Evolutionary conservation across 306 rosid species (phyloP), one percentile per base, ranked within the genome.

Genomic region (Corylus heterophylla): DNA sequence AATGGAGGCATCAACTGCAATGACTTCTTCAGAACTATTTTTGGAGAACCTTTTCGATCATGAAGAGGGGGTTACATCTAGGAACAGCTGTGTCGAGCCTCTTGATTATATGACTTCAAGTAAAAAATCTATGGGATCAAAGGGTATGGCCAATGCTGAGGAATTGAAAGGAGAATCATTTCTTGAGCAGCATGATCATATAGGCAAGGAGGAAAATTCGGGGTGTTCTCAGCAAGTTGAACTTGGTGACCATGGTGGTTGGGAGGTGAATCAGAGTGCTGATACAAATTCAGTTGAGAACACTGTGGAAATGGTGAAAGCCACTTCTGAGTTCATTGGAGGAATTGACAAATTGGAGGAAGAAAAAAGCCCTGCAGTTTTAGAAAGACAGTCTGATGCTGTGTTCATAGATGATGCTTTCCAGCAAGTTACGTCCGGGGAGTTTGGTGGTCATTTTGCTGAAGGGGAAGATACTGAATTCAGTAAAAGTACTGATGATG

Each of bases 341-440:
- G 58, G 58, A 18, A 12, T 54, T 54, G 20, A 18, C 58, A 54
- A 14, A 14, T 54, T 80, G 44, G 72, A 81, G 78, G 27, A 35
- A 56, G 22, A n/a, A 74, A 44, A 20, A 74, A 56, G n/a, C 39
- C 51, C 29, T 12, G 35, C 51, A 39, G 22, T 54, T 7, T 35
- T 73, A 54, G 20, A 44, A 73, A 17, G 31, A 49, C 3, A 14
- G 56, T 37, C 73, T 67, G 31, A 45, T 50, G 58, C 54, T 64
- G 74, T 47, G 69, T 74, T 69, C 76, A 74, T 82, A 82, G 79
- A 78, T 49, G 58, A 59, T 81, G 7, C 29, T 16, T 1, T 39
- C 54, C 20, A 56, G 10, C 54, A 56, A 37, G 47, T 9, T 59
- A 71, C 37, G 35, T 68, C 76, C 51, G 58, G 18, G 22, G 81